Percentiles rank a stretch among this genome's conserved stretches.
Conservation (phyloP, 2,329 filamentous ascomycete genomes). For the Penicillium sp. region DNA sequence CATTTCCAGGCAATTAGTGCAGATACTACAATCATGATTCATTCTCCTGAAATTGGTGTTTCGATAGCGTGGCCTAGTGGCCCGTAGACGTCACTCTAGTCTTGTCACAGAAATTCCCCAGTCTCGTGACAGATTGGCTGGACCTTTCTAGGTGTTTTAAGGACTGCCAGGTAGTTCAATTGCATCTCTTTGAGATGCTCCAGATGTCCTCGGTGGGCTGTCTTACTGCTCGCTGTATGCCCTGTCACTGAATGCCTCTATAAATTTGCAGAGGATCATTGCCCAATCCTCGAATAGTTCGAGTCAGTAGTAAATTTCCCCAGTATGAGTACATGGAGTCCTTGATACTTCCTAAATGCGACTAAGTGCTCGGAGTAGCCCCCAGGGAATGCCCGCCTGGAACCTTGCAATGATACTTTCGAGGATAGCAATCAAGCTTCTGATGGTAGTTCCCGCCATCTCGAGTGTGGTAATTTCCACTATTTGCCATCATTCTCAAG, state of each 20-base stretch:
- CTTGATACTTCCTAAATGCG: no score
- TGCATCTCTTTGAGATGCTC: no score
- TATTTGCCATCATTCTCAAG: background rate
- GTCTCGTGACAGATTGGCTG: background rate
- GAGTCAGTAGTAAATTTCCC: no score
- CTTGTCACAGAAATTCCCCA: background rate
- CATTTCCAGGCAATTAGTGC: conserved; percentile 8
- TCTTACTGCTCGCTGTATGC: no score
- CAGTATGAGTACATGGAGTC: no score
- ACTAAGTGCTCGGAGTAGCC: no score
- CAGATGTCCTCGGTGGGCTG: no score
- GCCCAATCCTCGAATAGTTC: no score
- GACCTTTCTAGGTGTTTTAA: background rate
- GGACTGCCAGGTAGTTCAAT: no score
- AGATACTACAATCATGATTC: conserved; percentile 4
- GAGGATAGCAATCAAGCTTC: background rate
- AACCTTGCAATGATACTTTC: background rate
- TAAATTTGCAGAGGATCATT: no score
- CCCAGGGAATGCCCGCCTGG: no score
- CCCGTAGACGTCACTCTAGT: background rate
- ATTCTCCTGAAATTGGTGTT: background rate
- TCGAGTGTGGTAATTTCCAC: background rate
- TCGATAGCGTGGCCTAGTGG: background rate
- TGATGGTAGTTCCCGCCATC: background rate
- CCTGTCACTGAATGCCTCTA: no score